Conservation (phyloP, 2,329 filamentous ascomycete genomes). For the Pleomassaria siparia region DNA sequence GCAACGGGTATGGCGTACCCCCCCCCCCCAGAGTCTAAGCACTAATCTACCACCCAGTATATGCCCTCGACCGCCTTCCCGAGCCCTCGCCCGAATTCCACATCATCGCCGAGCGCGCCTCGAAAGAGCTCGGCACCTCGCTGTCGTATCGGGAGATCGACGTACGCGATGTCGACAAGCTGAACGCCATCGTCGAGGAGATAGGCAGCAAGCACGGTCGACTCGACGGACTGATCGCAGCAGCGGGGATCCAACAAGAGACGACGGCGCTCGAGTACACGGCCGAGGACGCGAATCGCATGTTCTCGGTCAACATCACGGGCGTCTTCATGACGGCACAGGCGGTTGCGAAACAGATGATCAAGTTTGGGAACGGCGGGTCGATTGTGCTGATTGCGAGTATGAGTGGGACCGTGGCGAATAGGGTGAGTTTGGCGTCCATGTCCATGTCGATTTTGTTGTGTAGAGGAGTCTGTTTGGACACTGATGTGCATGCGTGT, state of each 20-base stretch:
- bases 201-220: conserved; percentile 72
- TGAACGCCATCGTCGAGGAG: conserved; percentile 67
- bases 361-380: conserved; percentile 60
- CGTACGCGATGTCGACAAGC: conserved; percentile 68
- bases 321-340: conserved; percentile 65
- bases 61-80: conserved; percentile 65
- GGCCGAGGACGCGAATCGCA: conserved; percentile 61
- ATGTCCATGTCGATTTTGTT: neutral
- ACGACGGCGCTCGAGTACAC: conserved; percentile 78
- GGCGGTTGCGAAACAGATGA: conserved; percentile 66
- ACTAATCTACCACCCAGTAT: conserved; percentile 49
- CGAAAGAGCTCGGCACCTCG: conserved; percentile 64
- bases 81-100: conserved; percentile 64
- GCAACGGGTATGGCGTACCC: conserved; percentile 63
- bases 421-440: conserved; percentile 56
- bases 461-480: too few species aligned
- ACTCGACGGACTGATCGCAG: conserved; percentile 77
- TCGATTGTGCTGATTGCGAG: conserved; percentile 65
- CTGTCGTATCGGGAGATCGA: conserved; percentile 78
- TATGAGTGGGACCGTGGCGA: conserved; percentile 64
- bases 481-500: conserved; percentile 18
- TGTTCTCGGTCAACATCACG: conserved; percentile 64
- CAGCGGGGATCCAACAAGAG: conserved; percentile 79
- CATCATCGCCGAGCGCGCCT: conserved; percentile 63
- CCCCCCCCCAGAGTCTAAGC: too few species aligned